A percentile compares a stretch with the other conserved stretches of the same genome.
Evolutionary conservation across 768 basidiomycete genomes (phyloP).

Genomic region (Boletellus ananas): DNA sequence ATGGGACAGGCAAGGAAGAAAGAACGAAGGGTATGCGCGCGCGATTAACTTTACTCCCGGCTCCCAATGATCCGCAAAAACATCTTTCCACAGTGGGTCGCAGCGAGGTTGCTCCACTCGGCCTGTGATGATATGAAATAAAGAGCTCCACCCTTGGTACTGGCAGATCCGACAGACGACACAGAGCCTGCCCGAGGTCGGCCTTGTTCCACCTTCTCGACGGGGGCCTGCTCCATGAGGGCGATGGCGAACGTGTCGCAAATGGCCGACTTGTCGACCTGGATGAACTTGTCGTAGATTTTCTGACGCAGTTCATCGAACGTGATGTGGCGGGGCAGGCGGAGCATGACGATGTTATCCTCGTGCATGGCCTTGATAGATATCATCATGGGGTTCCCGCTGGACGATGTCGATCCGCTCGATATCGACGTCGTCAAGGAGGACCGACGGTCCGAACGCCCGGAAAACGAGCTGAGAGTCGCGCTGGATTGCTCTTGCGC

Average conservation of each 20-base stretch:
- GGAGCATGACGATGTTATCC: constrained; percentile 60
- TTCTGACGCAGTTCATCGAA: constrained; percentile 53
- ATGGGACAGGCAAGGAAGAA: constrained; percentile 2
- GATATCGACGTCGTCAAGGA: constrained; percentile 34
- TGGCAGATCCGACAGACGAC: constrained; percentile 31
- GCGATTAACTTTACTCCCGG: constrained; percentile 13
- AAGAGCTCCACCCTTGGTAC: constrained; percentile 25
- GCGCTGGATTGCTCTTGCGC: constrained; percentile 7
- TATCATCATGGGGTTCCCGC: constrained; percentile 30
- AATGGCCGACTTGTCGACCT: constrained; percentile 54
- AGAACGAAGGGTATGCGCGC: background rate
- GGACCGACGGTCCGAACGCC: constrained; percentile 19
- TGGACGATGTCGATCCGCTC: constrained; percentile 35
- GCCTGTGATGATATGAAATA: constrained; percentile 49
- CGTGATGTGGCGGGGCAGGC: constrained; percentile 44
- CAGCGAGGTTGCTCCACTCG: constrained; percentile 56
- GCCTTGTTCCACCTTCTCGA: constrained; percentile 8
- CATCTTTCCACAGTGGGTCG: constrained; percentile 47
- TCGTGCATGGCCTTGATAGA: constrained; percentile 64
- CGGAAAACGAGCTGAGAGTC: constrained; percentile 5
- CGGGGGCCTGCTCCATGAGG: constrained; percentile 40
- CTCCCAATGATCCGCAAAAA: constrained; percentile 48
- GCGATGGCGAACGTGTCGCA: constrained; percentile 54
- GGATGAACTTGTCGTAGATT: constrained; percentile 64
- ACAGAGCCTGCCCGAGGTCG: constrained; percentile 34